A percentile compares a stretch with the other conserved stretches of the same genome.
phyloP scores from a whole-genome alignment of 495 filamentous ascomycete species.

The Filosporella fistucella region DNA sequence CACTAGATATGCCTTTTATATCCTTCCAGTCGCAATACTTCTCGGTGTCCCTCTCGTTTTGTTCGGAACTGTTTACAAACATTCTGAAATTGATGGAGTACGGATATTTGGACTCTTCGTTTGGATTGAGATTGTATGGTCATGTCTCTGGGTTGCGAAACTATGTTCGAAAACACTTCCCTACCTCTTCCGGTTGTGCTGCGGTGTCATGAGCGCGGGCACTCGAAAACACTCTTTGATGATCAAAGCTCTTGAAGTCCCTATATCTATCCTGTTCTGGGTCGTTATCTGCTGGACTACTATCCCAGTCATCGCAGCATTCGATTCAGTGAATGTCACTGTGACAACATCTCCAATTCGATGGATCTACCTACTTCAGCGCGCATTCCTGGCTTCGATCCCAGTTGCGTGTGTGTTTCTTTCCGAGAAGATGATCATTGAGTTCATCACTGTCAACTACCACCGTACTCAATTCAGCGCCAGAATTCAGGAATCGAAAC shows the following conservation, averaged over 20 bases:
- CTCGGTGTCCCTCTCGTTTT: conserved; percentile 24
- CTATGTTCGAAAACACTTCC: conserved; percentile 19
- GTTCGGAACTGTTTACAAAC: conserved; percentile 13
- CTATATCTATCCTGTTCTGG: conserved; percentile 18
- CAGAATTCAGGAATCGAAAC: conserved; percentile 23
- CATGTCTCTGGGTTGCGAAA: conserved; percentile 23
- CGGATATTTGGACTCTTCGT: conserved; percentile 22
- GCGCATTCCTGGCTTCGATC: conserved; percentile 6
- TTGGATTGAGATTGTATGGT: conserved; percentile 26
- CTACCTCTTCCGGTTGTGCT: conserved; percentile 16
- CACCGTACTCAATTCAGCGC: conserved; percentile 25
- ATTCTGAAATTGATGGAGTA: conserved; percentile 10
- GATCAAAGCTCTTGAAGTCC: conserved; percentile 21
- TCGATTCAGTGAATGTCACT: background rate
- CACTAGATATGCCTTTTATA: conserved; percentile 23
- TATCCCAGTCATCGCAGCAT: conserved; percentile 1
- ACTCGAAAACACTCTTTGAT: conserved; percentile 19
- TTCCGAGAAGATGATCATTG: conserved; percentile 22
- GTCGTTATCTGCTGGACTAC: conserved; percentile 20
- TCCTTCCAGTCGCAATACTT: conserved; percentile 23
- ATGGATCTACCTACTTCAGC: conserved; percentile 4
- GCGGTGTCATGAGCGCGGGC: conserved; percentile 22
- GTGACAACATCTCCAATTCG: background rate
- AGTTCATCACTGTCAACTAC: conserved; percentile 23
- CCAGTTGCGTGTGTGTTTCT: conserved; percentile 17